These are phyloP conservation scores for Kwoniella europaea DNA, from an alignment of 768 basidiomycete genomes.

Conservation along the genomic window DNA sequence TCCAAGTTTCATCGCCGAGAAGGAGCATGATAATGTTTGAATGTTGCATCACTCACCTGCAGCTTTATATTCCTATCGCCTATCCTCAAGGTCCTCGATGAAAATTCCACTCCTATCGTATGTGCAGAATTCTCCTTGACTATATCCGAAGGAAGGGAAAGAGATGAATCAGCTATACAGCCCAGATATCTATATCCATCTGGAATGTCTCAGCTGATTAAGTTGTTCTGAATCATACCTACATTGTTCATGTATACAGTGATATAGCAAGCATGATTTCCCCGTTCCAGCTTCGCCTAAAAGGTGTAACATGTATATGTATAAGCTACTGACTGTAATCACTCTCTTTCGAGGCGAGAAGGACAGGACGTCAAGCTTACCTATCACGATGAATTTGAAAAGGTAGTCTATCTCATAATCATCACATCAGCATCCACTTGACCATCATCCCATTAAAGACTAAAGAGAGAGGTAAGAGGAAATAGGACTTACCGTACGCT, in stretches of 20 bases:
- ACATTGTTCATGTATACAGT: conserved; percentile 96
- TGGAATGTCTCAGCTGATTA: conserved; percentile 16
- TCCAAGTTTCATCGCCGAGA: neutral
- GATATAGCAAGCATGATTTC: conserved; percentile 94
- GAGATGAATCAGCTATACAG: too few species aligned
- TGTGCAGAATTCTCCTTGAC: conserved; percentile 97
- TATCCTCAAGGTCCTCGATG: conserved; percentile 86
- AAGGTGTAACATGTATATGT: neutral
- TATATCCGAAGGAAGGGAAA: conserved; percentile 51
- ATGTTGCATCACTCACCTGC: conserved; percentile 67
- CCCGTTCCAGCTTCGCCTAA: conserved; percentile 94
- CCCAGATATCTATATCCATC: too few species aligned
- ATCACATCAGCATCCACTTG: neutral
- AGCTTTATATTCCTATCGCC: conserved; percentile 94
- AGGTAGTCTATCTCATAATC: conserved; percentile 74
- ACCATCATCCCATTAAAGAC: too few species aligned
- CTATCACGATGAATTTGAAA: conserved; percentile 98
- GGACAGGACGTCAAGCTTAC: conserved; percentile 60
- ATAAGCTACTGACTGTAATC: neutral
- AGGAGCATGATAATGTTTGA: neutral
- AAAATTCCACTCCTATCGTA: conserved; percentile 98
- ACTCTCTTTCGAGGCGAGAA: neutral
- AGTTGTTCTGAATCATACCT: conserved; percentile 58
- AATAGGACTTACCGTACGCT: conserved; percentile 74
- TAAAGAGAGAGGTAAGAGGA: neutral